Evolutionary conservation across 495 filamentous ascomycete species (phyloP).

Genomic region (Aspergillus homomorphus): DNA sequence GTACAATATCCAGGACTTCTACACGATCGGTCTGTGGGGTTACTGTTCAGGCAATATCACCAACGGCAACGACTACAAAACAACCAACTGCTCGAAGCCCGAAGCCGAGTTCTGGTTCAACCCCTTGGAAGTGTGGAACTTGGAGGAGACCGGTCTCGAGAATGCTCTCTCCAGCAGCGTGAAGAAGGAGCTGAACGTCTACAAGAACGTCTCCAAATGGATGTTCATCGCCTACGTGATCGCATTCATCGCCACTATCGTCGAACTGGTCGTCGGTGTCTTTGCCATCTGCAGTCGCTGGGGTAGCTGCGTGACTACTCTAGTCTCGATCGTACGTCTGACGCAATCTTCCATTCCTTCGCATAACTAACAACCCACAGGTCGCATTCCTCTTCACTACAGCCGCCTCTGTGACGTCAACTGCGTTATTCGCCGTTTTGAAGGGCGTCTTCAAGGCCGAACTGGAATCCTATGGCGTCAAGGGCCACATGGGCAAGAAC

Average conservation of each 20-base stretch:
- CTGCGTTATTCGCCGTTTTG: conserved; percentile 61
- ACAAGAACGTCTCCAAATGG: conserved; percentile 72
- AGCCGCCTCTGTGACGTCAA: conserved; percentile 54
- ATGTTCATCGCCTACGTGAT: conserved; percentile 70
- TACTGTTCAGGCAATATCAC: conserved; percentile 73
- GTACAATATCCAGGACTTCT: conserved; percentile 67
- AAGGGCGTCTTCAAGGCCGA: conserved; percentile 57
- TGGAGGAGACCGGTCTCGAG: conserved; percentile 52
- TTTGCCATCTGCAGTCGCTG: conserved; percentile 65
- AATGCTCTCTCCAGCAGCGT: conserved; percentile 64
- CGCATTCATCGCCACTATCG: conserved; percentile 66
- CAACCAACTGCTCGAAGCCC: conserved; percentile 52
- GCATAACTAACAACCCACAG: conserved; percentile 25
- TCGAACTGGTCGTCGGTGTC: conserved; percentile 67
- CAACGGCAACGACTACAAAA: conserved; percentile 32
- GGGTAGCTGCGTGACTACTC: conserved; percentile 73
- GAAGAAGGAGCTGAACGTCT: conserved; percentile 62
- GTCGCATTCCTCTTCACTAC: conserved; percentile 54
- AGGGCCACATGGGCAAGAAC: conserved; percentile 57
- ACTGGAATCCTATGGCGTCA: conserved; percentile 64
- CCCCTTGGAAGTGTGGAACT: conserved; percentile 56
- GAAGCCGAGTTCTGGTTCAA: conserved; percentile 76
- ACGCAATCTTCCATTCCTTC: conserved; percentile 21
- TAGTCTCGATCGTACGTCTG: conserved; percentile 60
- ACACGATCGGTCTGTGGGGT: conserved; percentile 80